Conservation (phyloP, 345 rosid genomes). For the Eucalyptus globulus region DNA sequence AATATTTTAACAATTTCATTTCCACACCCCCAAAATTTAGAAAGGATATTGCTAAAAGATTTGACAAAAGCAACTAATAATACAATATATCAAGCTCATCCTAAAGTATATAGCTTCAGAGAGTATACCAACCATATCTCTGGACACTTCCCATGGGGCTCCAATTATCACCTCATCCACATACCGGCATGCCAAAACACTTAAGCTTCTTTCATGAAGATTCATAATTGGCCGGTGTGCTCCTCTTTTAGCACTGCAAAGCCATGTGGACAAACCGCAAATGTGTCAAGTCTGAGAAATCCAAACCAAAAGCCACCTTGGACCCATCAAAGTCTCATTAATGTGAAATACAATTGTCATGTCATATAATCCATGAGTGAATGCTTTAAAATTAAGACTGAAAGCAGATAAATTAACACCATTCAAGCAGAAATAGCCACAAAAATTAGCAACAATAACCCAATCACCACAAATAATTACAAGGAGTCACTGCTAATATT, state of each 20-base stretch:
- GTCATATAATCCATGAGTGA: background rate
- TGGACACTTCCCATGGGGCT: conserved; percentile 64
- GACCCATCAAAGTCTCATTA: background rate
- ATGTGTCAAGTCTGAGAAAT: background rate
- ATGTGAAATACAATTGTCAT: background rate
- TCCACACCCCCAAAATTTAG: background rate
- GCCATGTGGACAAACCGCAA: background rate
- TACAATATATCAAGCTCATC: background rate
- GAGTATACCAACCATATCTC: conserved; percentile 44
- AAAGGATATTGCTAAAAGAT: background rate
- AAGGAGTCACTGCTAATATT: background rate
- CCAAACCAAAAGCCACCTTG: background rate
- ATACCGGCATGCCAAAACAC: conserved; percentile 66
- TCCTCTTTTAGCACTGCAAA: conserved; percentile 58
- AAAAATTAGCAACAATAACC: background rate
- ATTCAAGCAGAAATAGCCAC: background rate
- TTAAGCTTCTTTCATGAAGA: conserved; percentile 77
- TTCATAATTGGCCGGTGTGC: conserved; percentile 70
- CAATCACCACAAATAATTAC: background rate
- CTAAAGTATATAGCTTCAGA: background rate
- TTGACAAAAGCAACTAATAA: background rate
- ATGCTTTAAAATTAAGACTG: background rate
- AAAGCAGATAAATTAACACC: background rate
- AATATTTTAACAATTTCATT: background rate
- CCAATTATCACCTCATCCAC: conserved; percentile 82